These are phyloP conservation scores for Lachnellula hyalina DNA, from an alignment of 2,329 filamentous ascomycete genomes.

Conservation along the genomic window DNA sequence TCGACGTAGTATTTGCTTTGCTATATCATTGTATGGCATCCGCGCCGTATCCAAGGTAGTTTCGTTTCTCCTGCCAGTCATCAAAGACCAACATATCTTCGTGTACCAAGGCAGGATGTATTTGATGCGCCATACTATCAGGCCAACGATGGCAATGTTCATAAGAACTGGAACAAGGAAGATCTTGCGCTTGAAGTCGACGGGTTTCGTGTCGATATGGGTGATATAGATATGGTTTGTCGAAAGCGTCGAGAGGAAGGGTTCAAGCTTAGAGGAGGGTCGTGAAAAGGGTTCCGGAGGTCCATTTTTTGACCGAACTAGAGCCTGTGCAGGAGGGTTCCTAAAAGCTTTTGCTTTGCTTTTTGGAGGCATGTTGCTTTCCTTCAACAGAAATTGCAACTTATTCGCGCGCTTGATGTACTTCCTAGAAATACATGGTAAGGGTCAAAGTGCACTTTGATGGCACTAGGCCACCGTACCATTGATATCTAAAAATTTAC, in stretches of 20 bases:
- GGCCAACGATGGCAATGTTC: constrained; percentile 60
- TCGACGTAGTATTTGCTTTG: constrained; percentile 45
- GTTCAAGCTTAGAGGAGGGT: constrained; percentile 55
- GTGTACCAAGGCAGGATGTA: constrained; percentile 67
- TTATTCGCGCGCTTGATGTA: not conserved
- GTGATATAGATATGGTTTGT: constrained; percentile 72
- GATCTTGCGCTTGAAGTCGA: constrained; percentile 71
- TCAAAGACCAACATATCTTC: constrained; percentile 28
- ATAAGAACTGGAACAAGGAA: constrained; percentile 74
- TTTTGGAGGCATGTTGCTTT: constrained; percentile 29
- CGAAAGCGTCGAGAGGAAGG: constrained; percentile 63
- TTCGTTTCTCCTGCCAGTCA: constrained; percentile 43
- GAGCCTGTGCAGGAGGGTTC: not conserved
- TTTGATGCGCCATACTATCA: constrained; percentile 65
- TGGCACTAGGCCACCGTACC: constrained; percentile 14
- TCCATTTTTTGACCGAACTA: constrained; percentile 8
- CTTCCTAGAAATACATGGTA: not conserved
- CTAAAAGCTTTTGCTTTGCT: constrained; percentile 26
- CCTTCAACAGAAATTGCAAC: not conserved
- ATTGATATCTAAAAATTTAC: constrained; percentile 4
- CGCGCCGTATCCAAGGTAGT: constrained; percentile 57
- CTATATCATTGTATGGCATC: constrained; percentile 52
- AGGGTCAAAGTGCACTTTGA: not conserved
- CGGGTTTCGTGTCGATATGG: constrained; percentile 70
- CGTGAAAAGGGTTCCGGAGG: constrained; percentile 63